Percentiles rank a stretch among this genome's conserved stretches.
These are phyloP conservation scores for Phytophthora quininea DNA, from an alignment of 352 stramenopile species.

Conservation along the genomic window DNA sequence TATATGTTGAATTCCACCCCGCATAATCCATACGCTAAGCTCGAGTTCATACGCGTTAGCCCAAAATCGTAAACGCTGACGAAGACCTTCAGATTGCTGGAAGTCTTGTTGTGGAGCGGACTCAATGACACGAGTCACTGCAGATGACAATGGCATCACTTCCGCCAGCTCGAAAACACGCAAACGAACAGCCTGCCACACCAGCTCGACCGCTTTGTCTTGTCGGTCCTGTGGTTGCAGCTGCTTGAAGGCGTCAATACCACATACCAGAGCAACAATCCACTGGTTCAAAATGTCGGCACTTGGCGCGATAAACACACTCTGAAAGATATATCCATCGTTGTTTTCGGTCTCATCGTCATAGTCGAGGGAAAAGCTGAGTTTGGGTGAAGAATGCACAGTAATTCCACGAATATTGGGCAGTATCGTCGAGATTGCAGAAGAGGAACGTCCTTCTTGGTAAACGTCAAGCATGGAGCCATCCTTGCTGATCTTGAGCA, in stretches of 20 bases:
- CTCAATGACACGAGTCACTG: conserved; percentile 17
- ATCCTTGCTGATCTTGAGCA: conserved; percentile 18
- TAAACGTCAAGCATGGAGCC: conserved; percentile 18
- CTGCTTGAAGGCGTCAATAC: conserved; percentile 39
- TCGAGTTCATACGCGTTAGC: no score
- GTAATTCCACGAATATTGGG: conserved; percentile 16
- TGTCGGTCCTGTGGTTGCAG: not conserved
- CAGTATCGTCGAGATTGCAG: not conserved
- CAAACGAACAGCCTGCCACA: conserved; percentile 54
- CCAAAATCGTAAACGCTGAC: conserved; percentile 9
- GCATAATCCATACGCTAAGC: not conserved
- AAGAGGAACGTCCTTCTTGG: not conserved
- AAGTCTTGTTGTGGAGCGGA: conserved; percentile 15
- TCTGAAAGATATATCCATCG: not conserved
- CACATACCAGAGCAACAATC: conserved; percentile 46
- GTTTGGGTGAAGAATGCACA: not conserved
- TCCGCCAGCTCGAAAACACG: conserved; percentile 49
- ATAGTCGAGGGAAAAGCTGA: conserved; percentile 23
- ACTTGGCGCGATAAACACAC: conserved; percentile 10
- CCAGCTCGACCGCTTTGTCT: conserved; percentile 22
- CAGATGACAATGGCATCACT: conserved; percentile 17
- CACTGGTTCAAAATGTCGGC: conserved; percentile 31
- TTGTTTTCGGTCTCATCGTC: conserved; percentile 8
- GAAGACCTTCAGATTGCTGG: conserved; percentile 11
- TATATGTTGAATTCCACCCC: not conserved